Base-by-base conservation (phyloP, 345 rosid species). In the Clausena lansium region DNA sequence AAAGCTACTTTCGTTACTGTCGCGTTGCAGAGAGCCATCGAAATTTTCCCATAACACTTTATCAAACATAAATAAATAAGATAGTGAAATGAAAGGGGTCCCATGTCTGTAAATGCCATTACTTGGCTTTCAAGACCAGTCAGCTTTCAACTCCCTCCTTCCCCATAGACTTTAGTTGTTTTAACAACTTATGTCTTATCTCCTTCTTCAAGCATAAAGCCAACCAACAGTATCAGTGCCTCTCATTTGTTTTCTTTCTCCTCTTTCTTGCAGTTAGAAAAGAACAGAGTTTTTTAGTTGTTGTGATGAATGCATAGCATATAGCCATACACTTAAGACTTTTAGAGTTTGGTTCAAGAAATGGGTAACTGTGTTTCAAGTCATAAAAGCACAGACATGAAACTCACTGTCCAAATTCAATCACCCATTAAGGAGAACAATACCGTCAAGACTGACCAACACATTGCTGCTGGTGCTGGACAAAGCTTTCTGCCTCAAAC, bases 81-180 rank as follows among this genome's bases (percentile, higher is more conserved):
- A 63, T 50, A 38, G 63, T 33, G 64, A 47, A 50, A 45, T 17
- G 2, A 60, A 8, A 20, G 59, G 52, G 88, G 85, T 65, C 85
- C 87, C 89, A 82, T 71, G n/a, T 41, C 88, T 83, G 80, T 66
- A 75, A 77, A 78, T 25, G 75, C 83, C 81, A 88, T 85, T 83
- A 81, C 88, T 90, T 88, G 67, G 83, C 92, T 86, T 88, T 90
- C 89, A 87, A 86, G 89, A 86, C 88, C 87, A 88, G 83, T 82
- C 89, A 81, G 78, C 81, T 80, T 57, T 82, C 70, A 61, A 54
- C 69, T 67, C 70, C 69, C 22, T 4, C 55, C 55, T 52, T 52
- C 57, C 69, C 24, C 14, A 5, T 52, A 55, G 73, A 77, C 32
- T 76, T 70, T 57, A 76, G 85, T 79, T 84, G 77, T 54, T 77